Evolutionary conservation across 192 early-diverging fungal genomes (phyloP), one percentile per base, ranked within the genome.

Genomic region (Coemansia sp.): DNA sequence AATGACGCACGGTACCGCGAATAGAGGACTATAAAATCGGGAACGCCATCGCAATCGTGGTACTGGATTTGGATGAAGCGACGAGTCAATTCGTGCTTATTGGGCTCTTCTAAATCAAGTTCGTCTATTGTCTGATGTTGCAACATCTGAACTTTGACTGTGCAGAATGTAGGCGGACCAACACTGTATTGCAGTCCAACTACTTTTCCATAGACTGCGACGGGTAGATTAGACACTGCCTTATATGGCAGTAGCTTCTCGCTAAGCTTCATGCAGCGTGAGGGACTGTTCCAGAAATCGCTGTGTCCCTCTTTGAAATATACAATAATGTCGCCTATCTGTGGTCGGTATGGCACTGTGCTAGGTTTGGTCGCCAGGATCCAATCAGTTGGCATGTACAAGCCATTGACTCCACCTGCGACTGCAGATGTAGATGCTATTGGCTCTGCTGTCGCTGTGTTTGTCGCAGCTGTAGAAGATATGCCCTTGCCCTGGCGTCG

Each of bases 1-100:
- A 89, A 68, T 3, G 86, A 84, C 19, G 82, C 73, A 28, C 84
- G 81, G 60, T 89, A 92, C 0, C 85, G 74, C 3, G 75, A 69
- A 34, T 82, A 89, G 19, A 92, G 75, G 2, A 92, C 82, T 28
- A 90, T 62, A 66, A 92, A 92, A 54, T 92, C 90, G 0, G 88
- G 88, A 16, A 81, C 76, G 30, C 84, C 86, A 8, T 87, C 88
- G 44, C 85, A 85, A 60, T 92, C 90, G 58, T 85, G 86, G 67
- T 86, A 92, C 57, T 92, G 87, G 38, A 92, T 75, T 18, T 75
- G 75, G 6, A 83, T 65, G 6, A 56, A 74, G 4, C 60, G 63
- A 9, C 62, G 61, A 0, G 76, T 73, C 14, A 76, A 53, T 19
- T 56, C 60, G 9, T 53, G 62, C 66, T 71, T 64, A 16, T 41